Evolutionary conservation across 176 grass and related monocot genomes (phyloP), one percentile per base, ranked within the genome.

Genomic region (Juncus inflexus): DNA sequence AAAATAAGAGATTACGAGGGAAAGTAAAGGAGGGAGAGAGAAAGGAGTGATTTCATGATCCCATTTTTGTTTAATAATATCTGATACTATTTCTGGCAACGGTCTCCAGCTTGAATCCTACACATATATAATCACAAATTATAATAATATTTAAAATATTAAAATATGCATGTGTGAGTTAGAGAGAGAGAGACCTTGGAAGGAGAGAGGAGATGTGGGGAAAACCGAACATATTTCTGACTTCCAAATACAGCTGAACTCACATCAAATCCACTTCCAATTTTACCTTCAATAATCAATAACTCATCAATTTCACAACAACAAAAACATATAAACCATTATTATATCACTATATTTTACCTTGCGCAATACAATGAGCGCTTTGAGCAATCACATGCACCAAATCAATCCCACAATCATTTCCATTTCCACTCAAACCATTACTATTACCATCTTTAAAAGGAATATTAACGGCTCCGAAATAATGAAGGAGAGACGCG

Each of bases 351-450:
- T 47, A 47, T 47, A 47, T 47, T 47, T 47, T 47, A 47, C 43
- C 94, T 86, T 97, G 94, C 65, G 88, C 88, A 83, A 97, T 72
- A 86, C 94, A 97, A 52, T 97, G 88, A 15, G 88, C 88, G 77
- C 85, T 89, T 89, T 97, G 94, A 70, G 85, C 79, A 77, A 86
- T 86, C 71, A 79, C 51, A 53, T 97, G 94, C 37, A 97, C 82
- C 68, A 97, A 84, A 58, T 89, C 88, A 75, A 89, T 70, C 79
- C 68, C 39, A 45, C 43, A 5, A 41, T 81, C 77, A 61, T 4
- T 65, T 50, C 51, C 69, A 77, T 42, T 59, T 65, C 39, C 40
- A 47, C 49, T 63, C 63, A 47, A 47, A 47, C 9, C 6, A 47
- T 47, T 47, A 68, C 40, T 40, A 6, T 51, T 72, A 58, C 65